Conservation (phyloP, 176 grass and related monocot species). For the Metroxylon sagu region DNA sequence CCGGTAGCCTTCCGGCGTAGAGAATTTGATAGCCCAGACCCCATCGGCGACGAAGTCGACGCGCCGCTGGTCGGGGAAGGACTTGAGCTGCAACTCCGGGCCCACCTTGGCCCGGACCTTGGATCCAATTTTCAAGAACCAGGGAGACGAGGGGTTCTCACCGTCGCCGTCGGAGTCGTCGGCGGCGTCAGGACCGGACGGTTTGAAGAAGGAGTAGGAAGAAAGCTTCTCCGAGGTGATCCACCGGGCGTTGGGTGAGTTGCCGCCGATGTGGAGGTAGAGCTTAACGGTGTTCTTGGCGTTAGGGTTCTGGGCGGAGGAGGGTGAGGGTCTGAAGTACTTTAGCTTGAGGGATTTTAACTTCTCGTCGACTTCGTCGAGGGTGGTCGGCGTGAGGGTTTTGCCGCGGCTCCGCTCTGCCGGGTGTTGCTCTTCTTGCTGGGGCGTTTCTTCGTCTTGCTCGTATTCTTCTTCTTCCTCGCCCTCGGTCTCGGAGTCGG, state of each 20-base stretch:
- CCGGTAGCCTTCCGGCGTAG: slow-evolving; percentile 38
- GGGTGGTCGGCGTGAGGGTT: slow-evolving; percentile 10
- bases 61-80: slow-evolving; percentile 59
- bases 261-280: slow-evolving; percentile 81
- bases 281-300: slow-evolving; percentile 55
- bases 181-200: not conserved
- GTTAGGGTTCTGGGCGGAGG: slow-evolving; percentile 39
- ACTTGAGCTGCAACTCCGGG: slow-evolving; percentile 84
- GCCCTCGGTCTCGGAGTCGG: slow-evolving; percentile 46
- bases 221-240: slow-evolving; percentile 61
- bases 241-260: slow-evolving; percentile 56
- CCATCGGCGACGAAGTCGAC: slow-evolving; percentile 81
- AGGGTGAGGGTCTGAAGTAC: slow-evolving; percentile 54
- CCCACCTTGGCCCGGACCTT: slow-evolving; percentile 57
- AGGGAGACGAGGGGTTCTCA: slow-evolving; percentile 36
- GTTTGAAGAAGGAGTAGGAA: slow-evolving; percentile 39
- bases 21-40: slow-evolving; percentile 88
- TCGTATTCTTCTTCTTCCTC: slow-evolving; percentile 15
- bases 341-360: slow-evolving; percentile 69
- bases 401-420: no score
- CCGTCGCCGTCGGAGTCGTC: slow-evolving; percentile 29
- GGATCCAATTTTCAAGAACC: slow-evolving; percentile 62
- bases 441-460: not conserved
- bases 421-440: no score
- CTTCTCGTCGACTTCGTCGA: slow-evolving; percentile 63